phyloP scores from a whole-genome alignment of 148 eudicot genomes.

The Camellia lanceoleosa region DNA sequence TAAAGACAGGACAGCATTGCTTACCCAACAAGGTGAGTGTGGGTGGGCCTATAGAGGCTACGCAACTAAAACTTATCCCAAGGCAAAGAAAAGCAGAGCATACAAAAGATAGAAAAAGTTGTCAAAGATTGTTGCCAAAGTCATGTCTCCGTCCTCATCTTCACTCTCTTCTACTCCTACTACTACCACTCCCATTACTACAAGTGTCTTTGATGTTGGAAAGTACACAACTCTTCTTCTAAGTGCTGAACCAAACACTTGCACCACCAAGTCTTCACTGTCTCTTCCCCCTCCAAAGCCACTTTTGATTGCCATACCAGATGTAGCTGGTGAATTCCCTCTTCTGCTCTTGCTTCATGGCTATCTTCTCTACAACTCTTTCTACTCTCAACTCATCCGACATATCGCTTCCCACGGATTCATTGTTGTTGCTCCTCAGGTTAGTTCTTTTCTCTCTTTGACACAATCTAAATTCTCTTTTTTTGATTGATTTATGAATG shows the following conservation, averaged over 20 bases:
- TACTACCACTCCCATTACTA: not conserved
- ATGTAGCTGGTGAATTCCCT: constrained; percentile 38
- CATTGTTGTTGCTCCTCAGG: constrained; percentile 84
- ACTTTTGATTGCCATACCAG: constrained; percentile 42
- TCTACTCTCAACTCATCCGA: constrained; percentile 65
- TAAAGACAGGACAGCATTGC: too few relatives aligned
- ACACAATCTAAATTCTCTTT: not conserved
- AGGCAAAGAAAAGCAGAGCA: too few relatives aligned
- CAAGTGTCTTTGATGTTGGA: constrained; percentile 43
- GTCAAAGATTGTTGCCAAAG: too few relatives aligned
- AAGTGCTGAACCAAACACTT: constrained; percentile 27
- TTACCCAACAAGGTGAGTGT: too few relatives aligned
- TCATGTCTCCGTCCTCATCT: constrained; percentile 31
- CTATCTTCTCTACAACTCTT: constrained; percentile 46
- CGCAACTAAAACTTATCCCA: too few relatives aligned
- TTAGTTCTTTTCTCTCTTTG: constrained; percentile 8
- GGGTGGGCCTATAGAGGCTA: too few relatives aligned
- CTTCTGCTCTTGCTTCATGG: constrained; percentile 66
- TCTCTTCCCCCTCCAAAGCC: constrained; percentile 49
- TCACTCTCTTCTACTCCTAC: not conserved
- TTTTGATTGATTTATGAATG: too few relatives aligned
- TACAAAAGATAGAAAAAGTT: too few relatives aligned
- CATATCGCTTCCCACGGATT: constrained; percentile 83
- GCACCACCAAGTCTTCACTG: not conserved
- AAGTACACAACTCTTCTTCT: constrained; percentile 29